Evolutionary conservation across 148 eudicot genomes (phyloP).

Genomic region (Agrostemma githago): DNA sequence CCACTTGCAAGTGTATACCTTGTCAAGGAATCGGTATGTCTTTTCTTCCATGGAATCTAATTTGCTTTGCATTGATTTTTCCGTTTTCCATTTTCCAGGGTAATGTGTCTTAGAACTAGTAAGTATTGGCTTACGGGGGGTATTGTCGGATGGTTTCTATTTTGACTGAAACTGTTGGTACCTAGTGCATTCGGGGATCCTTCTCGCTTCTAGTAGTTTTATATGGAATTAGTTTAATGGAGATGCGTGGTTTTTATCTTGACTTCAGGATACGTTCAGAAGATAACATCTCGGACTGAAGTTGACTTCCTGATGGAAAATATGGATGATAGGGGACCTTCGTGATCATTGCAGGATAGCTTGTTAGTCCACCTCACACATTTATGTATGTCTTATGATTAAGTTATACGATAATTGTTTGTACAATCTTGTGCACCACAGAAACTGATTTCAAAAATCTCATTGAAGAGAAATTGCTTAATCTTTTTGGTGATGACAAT

Average conservation of each 20-base stretch:
- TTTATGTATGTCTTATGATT: conserved; percentile 2
- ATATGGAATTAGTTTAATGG: not conserved
- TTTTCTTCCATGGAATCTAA: not conserved
- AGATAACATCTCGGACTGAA: conserved; percentile 73
- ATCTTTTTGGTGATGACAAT: not conserved
- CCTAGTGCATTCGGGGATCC: not conserved
- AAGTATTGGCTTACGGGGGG: not conserved
- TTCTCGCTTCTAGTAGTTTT: not conserved
- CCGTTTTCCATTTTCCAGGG: not conserved
- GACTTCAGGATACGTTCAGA: conserved; percentile 86
- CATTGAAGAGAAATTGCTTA: conserved; percentile 5
- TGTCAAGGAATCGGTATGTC: conserved; percentile 79
- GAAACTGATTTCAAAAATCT: conserved; percentile 5
- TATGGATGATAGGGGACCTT: conserved; percentile 66
- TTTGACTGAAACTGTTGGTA: not conserved
- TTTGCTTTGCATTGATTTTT: not conserved
- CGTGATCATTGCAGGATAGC: conserved; percentile 29
- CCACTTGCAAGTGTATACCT: conserved; percentile 87
- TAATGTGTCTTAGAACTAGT: not conserved
- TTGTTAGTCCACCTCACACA: not conserved
- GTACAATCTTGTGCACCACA: not conserved
- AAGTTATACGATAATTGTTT: not conserved
- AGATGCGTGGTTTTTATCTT: not conserved
- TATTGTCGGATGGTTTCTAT: not conserved
- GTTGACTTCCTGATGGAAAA: conserved; percentile 77